A percentile compares a stretch with the other conserved stretches of the same genome.
Conservation (phyloP, 1,139 yeast species). For the Pichia sp. region DNA sequence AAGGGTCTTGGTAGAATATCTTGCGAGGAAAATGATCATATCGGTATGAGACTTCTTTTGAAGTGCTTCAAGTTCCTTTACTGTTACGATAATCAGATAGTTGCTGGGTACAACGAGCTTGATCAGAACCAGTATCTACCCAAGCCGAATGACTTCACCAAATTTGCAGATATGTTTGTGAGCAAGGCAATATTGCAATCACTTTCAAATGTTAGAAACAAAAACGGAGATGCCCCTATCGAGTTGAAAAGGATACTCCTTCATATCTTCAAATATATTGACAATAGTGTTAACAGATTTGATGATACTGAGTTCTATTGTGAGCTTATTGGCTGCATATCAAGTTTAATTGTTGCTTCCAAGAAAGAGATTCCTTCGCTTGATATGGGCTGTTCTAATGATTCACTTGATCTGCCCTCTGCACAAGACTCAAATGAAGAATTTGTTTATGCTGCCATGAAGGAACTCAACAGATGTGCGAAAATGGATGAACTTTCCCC, state of each 20-base stretch:
- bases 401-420: background rate
- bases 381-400: constrained; percentile 1
- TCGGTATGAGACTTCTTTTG: constrained; percentile 69
- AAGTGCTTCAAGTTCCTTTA: constrained; percentile 62
- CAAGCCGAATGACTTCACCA: constrained; percentile 69
- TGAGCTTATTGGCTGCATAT: constrained; percentile 50
- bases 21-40: constrained; percentile 48
- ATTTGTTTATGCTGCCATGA: constrained; percentile 39
- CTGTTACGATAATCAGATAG: constrained; percentile 44
- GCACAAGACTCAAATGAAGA: constrained; percentile 25
- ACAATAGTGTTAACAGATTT: constrained; percentile 72
- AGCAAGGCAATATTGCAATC: constrained; percentile 64
- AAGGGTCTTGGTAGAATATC: constrained; percentile 66
- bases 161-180: constrained; percentile 59
- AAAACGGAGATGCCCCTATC: constrained; percentile 63
- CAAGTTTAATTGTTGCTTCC: constrained; percentile 34
- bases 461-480: constrained; percentile 65
- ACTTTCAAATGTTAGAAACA: constrained; percentile 45
- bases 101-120: constrained; percentile 19
- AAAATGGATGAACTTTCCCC: constrained; percentile 88
- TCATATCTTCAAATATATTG: constrained; percentile 75
- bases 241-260: constrained; percentile 57
- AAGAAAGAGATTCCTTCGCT: constrained; percentile 24
- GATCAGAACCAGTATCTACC: constrained; percentile 48
- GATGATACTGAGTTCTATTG: constrained; percentile 68